A percentile compares a stretch with the other conserved stretches of the same genome.
These are phyloP conservation scores for Gnomoniopsis sp. DNA, from an alignment of 2,329 filamentous ascomycete genomes.

Conservation along the genomic window DNA sequence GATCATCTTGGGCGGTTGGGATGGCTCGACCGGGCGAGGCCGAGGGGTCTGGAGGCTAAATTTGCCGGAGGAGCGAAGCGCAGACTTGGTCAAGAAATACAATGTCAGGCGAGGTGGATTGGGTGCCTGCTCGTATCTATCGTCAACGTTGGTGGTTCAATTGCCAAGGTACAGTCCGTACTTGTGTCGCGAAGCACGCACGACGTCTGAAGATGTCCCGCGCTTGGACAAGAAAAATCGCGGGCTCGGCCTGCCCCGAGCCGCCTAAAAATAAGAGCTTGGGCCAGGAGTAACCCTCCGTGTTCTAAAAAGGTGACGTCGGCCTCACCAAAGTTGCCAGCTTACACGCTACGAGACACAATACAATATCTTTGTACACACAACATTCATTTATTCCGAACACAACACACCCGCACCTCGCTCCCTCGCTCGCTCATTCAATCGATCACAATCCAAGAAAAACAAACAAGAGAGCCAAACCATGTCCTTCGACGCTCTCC, in stretches of 20 bases:
- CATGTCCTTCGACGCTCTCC: conserved; percentile 58
- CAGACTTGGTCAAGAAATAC: neutral
- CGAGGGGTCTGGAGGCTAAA: neutral
- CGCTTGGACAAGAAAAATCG: neutral
- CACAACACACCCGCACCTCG: neutral
- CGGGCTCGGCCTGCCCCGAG: neutral
- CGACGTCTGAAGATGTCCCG: neutral
- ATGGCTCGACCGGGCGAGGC: neutral
- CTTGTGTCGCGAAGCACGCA: no score
- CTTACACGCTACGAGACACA: neutral
- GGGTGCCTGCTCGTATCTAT: no score
- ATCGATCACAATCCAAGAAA: no score
- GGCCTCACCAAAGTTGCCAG: conserved; percentile 3
- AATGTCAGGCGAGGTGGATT: neutral
- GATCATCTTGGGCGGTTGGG: conserved; percentile 58
- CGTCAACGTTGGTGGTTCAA: no score
- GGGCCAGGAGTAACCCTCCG: neutral
- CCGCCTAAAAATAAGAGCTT: neutral
- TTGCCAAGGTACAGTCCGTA: no score
- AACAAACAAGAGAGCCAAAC: conserved; percentile 3
- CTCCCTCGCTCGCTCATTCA: no score
- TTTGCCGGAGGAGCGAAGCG: neutral
- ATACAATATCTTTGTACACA: neutral
- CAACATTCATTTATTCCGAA: neutral
- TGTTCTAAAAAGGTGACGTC: neutral